Evolutionary conservation across 176 grass and related monocot species (phyloP), one percentile per base, ranked within the genome.

Genomic region (Ensete ventricosum): DNA sequence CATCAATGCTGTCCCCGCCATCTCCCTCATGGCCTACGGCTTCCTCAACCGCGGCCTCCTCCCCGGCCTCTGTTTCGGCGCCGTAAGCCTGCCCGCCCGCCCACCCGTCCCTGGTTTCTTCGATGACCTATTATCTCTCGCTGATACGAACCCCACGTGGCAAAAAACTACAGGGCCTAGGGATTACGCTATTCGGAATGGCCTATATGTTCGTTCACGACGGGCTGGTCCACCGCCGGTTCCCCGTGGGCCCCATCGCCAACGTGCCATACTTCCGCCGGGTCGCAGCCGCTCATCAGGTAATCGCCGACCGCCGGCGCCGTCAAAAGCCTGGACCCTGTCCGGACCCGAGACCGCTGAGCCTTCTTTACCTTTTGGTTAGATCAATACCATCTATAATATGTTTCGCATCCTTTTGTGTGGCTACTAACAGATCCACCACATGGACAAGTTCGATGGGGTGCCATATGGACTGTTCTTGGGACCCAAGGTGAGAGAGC

Each of bases 151-250:
- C 11, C 63, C 16, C 9, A 70, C 74, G 70, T 69, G 87, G 34
- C 78, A 0, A 1, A 3, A 20, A 79, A 2, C 22, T 0, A 76
- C 83, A 96, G 93, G 93, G 93, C 1, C 83, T 96, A 2, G 89
- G 93, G 34, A 92, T 92, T 70, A 96, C 93, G 72, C 77, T 96
- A 26, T 96, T 92, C 86, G 89, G 93, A 34, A 92, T 96, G 81
- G 93, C 93, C 1, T 96, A 96, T 85, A 96, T 96, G 93, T 96
- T 96, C 87, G 90, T 92, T 13, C 93, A 96, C 78, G 93, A 96
- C 77, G 93, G 93, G 9, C 83, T 96, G 52, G 93, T 96, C 77
- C 93, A 96, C 87, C 93, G 90, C 53, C 85, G 93, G 48, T 96
- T 96, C 83, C 85, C 87, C n/a, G 93, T 96, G 13, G 93, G 93